phyloP scores from a whole-genome alignment of 805 yeast species.

The Metschnikowia baotianmanensis region DNA sequence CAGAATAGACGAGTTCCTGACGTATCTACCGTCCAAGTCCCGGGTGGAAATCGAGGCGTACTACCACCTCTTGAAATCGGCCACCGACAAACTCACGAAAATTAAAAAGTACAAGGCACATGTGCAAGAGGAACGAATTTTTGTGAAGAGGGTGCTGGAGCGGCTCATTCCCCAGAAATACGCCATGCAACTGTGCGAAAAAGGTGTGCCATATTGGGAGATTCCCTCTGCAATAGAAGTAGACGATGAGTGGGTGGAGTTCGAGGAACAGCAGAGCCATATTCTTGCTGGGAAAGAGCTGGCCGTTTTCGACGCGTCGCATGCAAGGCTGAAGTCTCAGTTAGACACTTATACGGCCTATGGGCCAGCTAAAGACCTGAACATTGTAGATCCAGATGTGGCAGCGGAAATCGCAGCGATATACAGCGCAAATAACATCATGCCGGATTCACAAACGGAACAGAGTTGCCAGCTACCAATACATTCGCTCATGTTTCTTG shows the following conservation, averaged over 20 bases:
- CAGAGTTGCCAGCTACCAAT: constrained; percentile 8
- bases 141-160: neutral
- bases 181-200: constrained; percentile 1
- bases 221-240: constrained; percentile 55
- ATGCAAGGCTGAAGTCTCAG: neutral
- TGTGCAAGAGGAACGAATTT: neutral
- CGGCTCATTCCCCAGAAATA: neutral
- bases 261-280: constrained; percentile 44
- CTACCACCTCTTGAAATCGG: constrained; percentile 38
- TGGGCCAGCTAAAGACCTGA: neutral
- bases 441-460: constrained; percentile 4
- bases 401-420: constrained; percentile 4
- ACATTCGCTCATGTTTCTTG: constrained; percentile 20
- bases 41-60: constrained; percentile 44
- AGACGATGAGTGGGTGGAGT: constrained; percentile 38
- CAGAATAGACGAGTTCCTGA: constrained; percentile 39
- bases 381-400: constrained; percentile 4
- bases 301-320: neutral
- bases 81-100: constrained; percentile 14
- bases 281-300: constrained; percentile 23
- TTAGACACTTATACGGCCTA: neutral
- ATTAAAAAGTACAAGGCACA: constrained; percentile 22
- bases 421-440: constrained; percentile 10
- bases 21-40: constrained; percentile 41
- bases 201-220: constrained; percentile 31